Evolutionary conservation across 2,329 filamentous ascomycete species (phyloP), one percentile per base, ranked within the genome.

Genomic region (Septoria linicola): DNA sequence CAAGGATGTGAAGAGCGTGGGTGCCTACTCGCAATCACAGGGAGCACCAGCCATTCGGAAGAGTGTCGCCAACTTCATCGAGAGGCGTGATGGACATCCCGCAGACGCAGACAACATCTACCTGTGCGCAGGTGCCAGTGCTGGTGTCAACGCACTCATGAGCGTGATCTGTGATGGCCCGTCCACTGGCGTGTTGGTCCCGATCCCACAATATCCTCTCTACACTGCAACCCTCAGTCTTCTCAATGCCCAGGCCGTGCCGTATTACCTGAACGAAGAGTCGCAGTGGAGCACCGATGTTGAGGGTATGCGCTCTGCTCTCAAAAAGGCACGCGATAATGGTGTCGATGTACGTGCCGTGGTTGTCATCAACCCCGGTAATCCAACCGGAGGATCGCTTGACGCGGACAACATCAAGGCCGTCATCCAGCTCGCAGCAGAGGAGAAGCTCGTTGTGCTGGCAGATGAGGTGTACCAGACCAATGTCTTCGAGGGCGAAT

Each of bases 381-480:
- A 99, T 76, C 93, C 93, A 3, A 99, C 93, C 2, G 93, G 93
- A 60, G 89, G 90, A 43, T 93, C 86, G 46, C 81, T 99, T 14
- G 77, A 85, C 30, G 80, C 87, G 59, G 79, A 83, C 16, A 89
- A 96, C 66, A 84, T 99, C 70, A 83, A 85, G 65, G 79, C 80
- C 44, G 88, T 97, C n/a, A 80, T 97, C 61, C 83, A 93, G 59
- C 87, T 96, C 58, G 92, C 93, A 32, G 85, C 84, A 21, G 79
- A 91, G 70, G 83, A 96, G 77, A 83, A 85, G 63, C 80, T 99
- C 20, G 90, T 97, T 49, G 78, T 97, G 59, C 82, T 99, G 65
- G 93, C 93, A 45, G 93, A 99, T 67, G 93, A 99, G 73, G 93
- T 99, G 31, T 99, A 99, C 81, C 93, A 99, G 76, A 97, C 93